Evolutionary conservation across 176 grass and related monocot genomes (phyloP), one percentile per base, ranked within the genome.

Genomic region (Thalia dealbata): DNA sequence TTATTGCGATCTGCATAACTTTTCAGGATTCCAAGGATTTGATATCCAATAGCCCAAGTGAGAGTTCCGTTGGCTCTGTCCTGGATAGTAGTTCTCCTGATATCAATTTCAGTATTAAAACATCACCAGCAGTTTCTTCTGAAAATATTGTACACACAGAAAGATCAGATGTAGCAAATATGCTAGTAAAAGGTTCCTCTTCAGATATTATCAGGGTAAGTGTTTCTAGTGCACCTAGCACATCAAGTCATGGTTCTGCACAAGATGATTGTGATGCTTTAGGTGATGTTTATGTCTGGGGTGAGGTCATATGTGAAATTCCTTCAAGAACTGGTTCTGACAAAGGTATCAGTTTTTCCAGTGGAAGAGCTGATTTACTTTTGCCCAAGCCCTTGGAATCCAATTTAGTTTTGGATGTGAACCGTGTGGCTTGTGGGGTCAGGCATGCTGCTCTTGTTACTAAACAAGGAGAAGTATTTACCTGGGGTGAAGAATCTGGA

Each of bases 401-500:
- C 76, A 88, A 79, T 85, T 73, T 99, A 78, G 87, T 88, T 76
- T 81, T 99, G 43, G 95, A 99, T 81, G 90, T 83, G 10, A 81
- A 80, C 67, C 86, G 86, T 81, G 85, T 99, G 55, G 86, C 83
- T 70, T 99, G 95, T 80, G 95, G 95, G 32, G 90, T 90, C 61
- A 79, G 87, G 55, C 95, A 99, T 56, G 87, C 87, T 81, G 90
- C 87, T 77, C 56, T 99, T 76, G 85, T 99, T 72, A 93, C 95
- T 27, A 99, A 86, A 86, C 87, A 88, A 21, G 87, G 95, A 32
- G 95, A 99, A 76, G 82, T 99, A 23, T 99, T 99, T 78, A 87
- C 95, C 21, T 99, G 95, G 95, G 95, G 95, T 44, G 90, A 99
- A 26, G 90, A 99, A 83, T 99, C 81, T 64, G 88, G 88, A 50